Evolutionary conservation across 768 basidiomycete species (phyloP).

Genomic region (Termitomyces sp.): DNA sequence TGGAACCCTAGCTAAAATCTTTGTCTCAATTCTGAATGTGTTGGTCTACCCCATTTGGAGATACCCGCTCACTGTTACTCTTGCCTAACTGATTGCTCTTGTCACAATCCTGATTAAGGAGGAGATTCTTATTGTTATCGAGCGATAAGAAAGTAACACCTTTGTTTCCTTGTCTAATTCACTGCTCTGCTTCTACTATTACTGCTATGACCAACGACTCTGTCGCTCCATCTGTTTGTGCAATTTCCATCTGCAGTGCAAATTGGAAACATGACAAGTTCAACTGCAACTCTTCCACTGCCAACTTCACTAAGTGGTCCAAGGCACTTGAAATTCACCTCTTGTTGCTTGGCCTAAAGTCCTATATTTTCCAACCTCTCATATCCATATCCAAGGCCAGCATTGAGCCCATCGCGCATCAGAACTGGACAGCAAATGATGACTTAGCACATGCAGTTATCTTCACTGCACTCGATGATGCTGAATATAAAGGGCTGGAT

Average conservation of each 20-base stretch:
- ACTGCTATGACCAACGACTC: too few relatives aligned
- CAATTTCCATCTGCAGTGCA: not conserved
- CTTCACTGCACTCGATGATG: not conserved
- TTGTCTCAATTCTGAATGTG: not conserved
- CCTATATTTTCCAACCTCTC: not conserved
- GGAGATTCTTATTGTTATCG: too few relatives aligned
- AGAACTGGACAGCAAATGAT: not conserved
- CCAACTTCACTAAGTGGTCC: not conserved
- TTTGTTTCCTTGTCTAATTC: too few relatives aligned
- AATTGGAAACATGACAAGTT: not conserved
- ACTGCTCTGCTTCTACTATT: too few relatives aligned
- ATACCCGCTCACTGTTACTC: too few relatives aligned
- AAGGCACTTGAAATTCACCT: not conserved
- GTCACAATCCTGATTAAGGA: too few relatives aligned
- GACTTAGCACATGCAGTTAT: not conserved
- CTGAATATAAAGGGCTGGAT: not conserved
- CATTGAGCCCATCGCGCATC: not conserved
- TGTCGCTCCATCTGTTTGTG: not conserved
- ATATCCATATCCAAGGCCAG: rapidly evolving
- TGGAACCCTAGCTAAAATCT: not conserved
- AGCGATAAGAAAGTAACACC: too few relatives aligned
- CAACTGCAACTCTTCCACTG: not conserved
- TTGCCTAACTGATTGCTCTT: too few relatives aligned
- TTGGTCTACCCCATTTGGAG: too few relatives aligned
- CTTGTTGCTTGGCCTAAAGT: not conserved